These are phyloP conservation scores for Gelatoporia subvermispora DNA, from an alignment of 768 basidiomycete genomes.

Conservation along the genomic window DNA sequence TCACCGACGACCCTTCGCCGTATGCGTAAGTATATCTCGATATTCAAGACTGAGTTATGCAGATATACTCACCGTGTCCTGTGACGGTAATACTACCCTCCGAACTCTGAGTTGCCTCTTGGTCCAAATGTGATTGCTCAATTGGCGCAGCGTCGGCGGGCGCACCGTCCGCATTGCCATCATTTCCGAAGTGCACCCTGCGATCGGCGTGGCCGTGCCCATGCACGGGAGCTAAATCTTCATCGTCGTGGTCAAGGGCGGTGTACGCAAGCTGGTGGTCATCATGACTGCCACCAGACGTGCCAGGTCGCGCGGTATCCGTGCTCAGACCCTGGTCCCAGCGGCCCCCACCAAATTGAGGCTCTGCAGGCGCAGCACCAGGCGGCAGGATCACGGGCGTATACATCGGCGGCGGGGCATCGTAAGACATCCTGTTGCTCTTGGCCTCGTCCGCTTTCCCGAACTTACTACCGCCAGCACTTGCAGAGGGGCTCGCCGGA, in stretches of 20 bases:
- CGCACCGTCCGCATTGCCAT: slow-evolving; percentile 33
- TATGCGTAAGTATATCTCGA: neutral
- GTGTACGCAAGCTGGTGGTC: slow-evolving; percentile 26
- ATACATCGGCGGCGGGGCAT: slow-evolving; percentile 28
- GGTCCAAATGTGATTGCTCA: neutral
- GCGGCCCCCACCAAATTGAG: slow-evolving; percentile 5
- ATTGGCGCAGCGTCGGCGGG: neutral
- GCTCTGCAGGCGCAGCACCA: slow-evolving; percentile 34
- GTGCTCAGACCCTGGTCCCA: neutral
- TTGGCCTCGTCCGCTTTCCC: too few relatives aligned
- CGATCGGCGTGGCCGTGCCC: slow-evolving; percentile 17
- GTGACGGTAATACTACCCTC: neutral
- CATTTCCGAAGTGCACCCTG: slow-evolving; percentile 42
- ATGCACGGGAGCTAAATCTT: slow-evolving; percentile 1
- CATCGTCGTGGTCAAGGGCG: slow-evolving; percentile 11
- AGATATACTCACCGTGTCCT: neutral
- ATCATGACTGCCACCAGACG: slow-evolving; percentile 7
- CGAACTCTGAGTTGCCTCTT: neutral
- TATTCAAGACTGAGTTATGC: slow-evolving; percentile 4
- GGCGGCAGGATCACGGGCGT: slow-evolving; percentile 37
- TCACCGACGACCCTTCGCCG: neutral
- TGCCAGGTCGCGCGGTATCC: neutral
- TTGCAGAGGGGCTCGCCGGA: neutral
- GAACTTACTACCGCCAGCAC: neutral
- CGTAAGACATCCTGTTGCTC: slow-evolving; percentile 21